Base-by-base conservation (phyloP, 2,329 filamentous ascomycete species). In the Nemania sp. region DNA sequence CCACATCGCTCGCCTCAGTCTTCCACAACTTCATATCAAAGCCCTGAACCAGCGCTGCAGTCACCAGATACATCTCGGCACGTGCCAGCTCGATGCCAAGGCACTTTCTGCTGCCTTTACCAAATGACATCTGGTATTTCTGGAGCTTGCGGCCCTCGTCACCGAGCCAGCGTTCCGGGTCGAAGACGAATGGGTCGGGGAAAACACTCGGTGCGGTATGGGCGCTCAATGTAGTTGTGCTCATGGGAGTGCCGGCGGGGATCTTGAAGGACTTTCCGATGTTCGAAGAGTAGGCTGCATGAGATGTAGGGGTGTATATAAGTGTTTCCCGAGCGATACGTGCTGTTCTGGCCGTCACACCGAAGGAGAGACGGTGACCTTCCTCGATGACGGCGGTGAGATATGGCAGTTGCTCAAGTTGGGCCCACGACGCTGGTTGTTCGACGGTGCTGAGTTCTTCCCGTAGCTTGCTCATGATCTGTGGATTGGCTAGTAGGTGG, bases 321-420 rank as follows among this genome's bases (percentile, higher is more conserved):
- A 66, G 59, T 64, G 62, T 60, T 60, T 66, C 64, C 55, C 54
- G 58, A 56, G 62, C 58, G 55, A 64, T 60, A 59, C 64, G 62
- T 55, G 57, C 59, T 56, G 56, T 63, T 56, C 64, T 54, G 45
- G 54, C 62, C 59, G 64, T 63, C 37, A 69, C 64, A 34, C 67
- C 68, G 46, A 65, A 67, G 61, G 62, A 60, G 48, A 72, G 55
- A 43, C 70, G 63, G 20, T 70, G 56, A 25, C 60, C 65, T 61
- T 72, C 69, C 50, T 71, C 62, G 46, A 72, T 68, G 13, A 71
- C 65, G 34, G 67, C 67, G 52, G 57, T 67, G 34, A 72, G 59
- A 63, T 71, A 71, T 47, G 68, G 69, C 29, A 68, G 65, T 52
- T 59, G 55, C 54, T 66, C 64, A 58, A 64, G 67, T 54, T 69